These are phyloP conservation scores for Penicillium expansum DNA, from an alignment of 2,329 filamentous ascomycete species.

Conservation along the genomic window DNA sequence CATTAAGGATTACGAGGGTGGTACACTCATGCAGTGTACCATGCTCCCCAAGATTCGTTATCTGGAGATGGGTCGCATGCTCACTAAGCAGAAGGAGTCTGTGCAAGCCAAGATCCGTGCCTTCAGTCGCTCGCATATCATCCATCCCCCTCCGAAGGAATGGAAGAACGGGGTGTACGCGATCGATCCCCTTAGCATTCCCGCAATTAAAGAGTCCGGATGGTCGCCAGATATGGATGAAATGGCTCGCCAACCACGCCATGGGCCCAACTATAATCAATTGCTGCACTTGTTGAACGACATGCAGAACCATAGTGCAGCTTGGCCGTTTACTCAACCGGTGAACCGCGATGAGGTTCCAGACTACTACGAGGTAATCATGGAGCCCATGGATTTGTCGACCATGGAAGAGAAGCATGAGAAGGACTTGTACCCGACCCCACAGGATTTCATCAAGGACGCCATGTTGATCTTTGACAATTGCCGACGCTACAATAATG, in stretches of 20 bases:
- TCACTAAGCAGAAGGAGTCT: constrained; percentile 94
- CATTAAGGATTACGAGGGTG: constrained; percentile 98
- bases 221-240: constrained; percentile 99
- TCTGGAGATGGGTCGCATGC: constrained; percentile 86
- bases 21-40: constrained; percentile 98
- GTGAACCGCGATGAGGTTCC: constrained; percentile 94
- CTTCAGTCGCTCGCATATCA: constrained; percentile 81
- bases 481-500: constrained; percentile 93
- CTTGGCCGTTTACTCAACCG: constrained; percentile 92
- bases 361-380: constrained; percentile 99
- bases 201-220: constrained; percentile 84
- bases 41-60: constrained; percentile 96
- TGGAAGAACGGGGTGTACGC: constrained; percentile 73
- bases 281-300: constrained; percentile 90
- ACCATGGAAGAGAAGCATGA: constrained; percentile 97
- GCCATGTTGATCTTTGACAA: constrained; percentile 90
- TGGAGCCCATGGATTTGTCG: constrained; percentile 91
- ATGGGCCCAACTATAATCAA: constrained; percentile 94
- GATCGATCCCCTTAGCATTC: constrained; percentile 82
- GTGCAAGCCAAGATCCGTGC: constrained; percentile 93
- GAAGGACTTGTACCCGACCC: constrained; percentile 83
- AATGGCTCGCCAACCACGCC: constrained; percentile 86
- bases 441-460: constrained; percentile 89
- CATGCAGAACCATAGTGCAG: constrained; percentile 86
- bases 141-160: constrained; percentile 79